Evolutionary conservation across 768 basidiomycete species (phyloP).

Genomic region (Russula sp.): DNA sequence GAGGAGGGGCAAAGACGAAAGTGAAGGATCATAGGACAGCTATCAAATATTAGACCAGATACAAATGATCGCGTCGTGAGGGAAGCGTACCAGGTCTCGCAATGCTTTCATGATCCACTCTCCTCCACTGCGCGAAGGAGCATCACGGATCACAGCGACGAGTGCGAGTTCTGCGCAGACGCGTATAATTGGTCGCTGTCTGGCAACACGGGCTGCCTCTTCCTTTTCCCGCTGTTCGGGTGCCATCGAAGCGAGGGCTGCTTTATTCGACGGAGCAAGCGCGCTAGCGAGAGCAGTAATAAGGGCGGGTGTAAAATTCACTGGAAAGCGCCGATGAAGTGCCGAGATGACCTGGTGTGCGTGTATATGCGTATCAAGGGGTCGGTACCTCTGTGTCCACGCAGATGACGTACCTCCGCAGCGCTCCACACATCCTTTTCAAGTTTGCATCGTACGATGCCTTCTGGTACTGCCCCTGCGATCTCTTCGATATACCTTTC

Average conservation of each 20-base stretch:
- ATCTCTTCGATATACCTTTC: slow-evolving; percentile 98
- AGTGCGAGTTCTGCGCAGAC: slow-evolving; percentile 88
- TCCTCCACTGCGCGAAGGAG: slow-evolving; percentile 60
- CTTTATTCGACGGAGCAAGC: slow-evolving; percentile 52
- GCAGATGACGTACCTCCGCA: slow-evolving; percentile 61
- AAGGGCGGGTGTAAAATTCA: slow-evolving; percentile 68
- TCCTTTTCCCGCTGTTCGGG: slow-evolving; percentile 90
- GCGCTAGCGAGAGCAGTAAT: slow-evolving; percentile 50
- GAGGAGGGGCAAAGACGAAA: slow-evolving; percentile 84
- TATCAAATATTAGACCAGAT: slow-evolving; percentile 28
- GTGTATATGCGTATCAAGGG: slow-evolving; percentile 6
- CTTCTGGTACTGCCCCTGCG: slow-evolving; percentile 79
- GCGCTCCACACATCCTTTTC: slow-evolving; percentile 90
- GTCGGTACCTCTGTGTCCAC: background rate
- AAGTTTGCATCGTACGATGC: slow-evolving; percentile 78
- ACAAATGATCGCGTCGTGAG: slow-evolving; percentile 2
- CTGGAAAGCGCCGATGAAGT: slow-evolving; percentile 81
- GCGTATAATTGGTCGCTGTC: slow-evolving; percentile 80
- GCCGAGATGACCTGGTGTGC: slow-evolving; percentile 69
- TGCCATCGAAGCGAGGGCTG: slow-evolving; percentile 47
- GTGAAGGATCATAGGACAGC: slow-evolving; percentile 81
- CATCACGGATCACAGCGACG: slow-evolving; percentile 75
- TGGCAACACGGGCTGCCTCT: slow-evolving; percentile 65
- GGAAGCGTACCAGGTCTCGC: slow-evolving; percentile 67
- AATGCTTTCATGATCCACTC: slow-evolving; percentile 87